Base-by-base conservation (phyloP, 129 eudicot species). In the Deinandra increscens region DNA sequence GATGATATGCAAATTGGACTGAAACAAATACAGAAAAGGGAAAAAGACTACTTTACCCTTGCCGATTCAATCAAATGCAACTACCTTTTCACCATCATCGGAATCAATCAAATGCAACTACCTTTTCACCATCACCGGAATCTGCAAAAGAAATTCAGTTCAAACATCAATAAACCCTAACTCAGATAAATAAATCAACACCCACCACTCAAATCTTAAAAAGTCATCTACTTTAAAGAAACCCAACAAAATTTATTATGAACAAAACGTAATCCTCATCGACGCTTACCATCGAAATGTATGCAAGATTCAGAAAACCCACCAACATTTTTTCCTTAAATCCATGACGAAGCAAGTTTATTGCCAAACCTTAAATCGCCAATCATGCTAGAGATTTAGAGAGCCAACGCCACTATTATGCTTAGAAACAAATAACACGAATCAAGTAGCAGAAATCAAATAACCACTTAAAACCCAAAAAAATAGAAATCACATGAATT, bases 51-150 rank as follows among this genome's bases (percentile, higher is more conserved):
- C 12, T 53, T 51, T 68, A 76, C 66, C 74, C 81, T 75, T 54
- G 5, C 74, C 53, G 71, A 77, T 70, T 29, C 56, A 39, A 77
- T 50, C 71, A 42, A 69, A 77, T 69, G 74, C 80, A 80, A 71
- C 62, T 42, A 71, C 68, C 59, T 78, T 42, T 46, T 53, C 66
- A 55, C n/a, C n/a, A n/a, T n/a, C n/a, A n/a, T n/a, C n/a, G n/a
- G n/a, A n/a, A n/a, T n/a, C n/a, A n/a, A n/a, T n/a, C n/a, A n/a
- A n/a, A n/a, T n/a, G n/a, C n/a, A n/a, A n/a, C n/a, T n/a, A n/a
- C n/a, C n/a, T n/a, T n/a, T n/a, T n/a, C n/a, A n/a, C 59, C 61
- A 59, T 26, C 70, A 18, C 59, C 67, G 17, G 66, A 56, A 66
- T 56, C 79, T 75, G 79, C 73, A 66, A 42, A 31, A 4, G n/a